A percentile compares a stretch with the other conserved stretches of the same genome.
Conservation (phyloP, 1,139 yeast genomes). For the Suhomyces bribrorum region DNA sequence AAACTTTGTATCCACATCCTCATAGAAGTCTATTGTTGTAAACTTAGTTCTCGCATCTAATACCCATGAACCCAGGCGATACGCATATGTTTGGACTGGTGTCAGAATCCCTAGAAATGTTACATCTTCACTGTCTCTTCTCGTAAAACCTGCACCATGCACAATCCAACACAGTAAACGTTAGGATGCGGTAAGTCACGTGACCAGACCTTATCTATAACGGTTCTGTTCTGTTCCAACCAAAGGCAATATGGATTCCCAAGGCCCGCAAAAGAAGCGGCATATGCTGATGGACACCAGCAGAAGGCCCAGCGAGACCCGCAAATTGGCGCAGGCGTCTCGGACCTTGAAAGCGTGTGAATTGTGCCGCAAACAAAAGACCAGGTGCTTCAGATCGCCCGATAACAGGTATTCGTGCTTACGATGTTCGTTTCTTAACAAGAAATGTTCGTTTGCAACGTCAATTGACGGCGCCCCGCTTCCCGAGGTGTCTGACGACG, state of each 20-base stretch:
- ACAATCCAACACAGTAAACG: too few species aligned
- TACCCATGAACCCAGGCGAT: too few species aligned
- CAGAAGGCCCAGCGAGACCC: conserved; percentile 8
- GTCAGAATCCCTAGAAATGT: too few species aligned
- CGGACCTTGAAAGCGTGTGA: conserved; percentile 61
- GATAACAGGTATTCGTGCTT: conserved; percentile 51
- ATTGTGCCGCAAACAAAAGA: conserved; percentile 60
- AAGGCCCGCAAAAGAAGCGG: not conserved
- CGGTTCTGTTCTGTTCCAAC: too few species aligned
- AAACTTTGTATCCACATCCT: too few species aligned
- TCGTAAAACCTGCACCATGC: too few species aligned
- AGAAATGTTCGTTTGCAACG: conserved; percentile 52
- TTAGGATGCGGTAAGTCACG: not conserved
- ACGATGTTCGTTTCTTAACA: conserved; percentile 53
- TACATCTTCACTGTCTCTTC: too few species aligned
- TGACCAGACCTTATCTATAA: not conserved
- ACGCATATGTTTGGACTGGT: too few species aligned
- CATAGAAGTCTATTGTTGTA: too few species aligned
- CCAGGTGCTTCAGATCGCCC: conserved; percentile 57
- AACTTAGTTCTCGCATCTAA: too few species aligned
- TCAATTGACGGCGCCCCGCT: conserved; percentile 14
- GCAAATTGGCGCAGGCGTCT: conserved; percentile 31
- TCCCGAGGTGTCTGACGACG: conserved; percentile 5
- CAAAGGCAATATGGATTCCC: not conserved
- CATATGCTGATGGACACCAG: not conserved